Conservation (phyloP, 192 early-diverging fungal genomes). For the Umbelopsis ramanniana region DNA sequence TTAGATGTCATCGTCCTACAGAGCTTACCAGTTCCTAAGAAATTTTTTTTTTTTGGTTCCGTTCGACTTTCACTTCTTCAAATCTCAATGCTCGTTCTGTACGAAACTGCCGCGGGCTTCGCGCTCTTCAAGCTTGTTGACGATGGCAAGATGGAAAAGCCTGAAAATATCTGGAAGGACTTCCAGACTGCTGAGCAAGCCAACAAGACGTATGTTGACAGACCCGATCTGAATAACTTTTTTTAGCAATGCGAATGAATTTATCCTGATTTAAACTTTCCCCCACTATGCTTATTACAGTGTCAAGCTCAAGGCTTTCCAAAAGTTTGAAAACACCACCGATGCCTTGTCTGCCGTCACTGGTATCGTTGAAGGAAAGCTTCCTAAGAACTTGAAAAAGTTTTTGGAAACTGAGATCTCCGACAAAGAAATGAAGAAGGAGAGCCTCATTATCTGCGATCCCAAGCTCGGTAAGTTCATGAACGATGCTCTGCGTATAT, state of each 20-base stretch:
- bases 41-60: constrained; percentile 27
- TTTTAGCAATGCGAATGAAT: neutral
- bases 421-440: constrained; percentile 90
- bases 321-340: constrained; percentile 98
- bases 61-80: constrained; percentile 27
- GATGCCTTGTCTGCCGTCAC: constrained; percentile 96
- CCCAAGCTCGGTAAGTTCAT: constrained; percentile 81
- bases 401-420: constrained; percentile 86
- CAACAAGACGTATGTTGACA: constrained; percentile 76
- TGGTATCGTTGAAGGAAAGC: constrained; percentile 95
- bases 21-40: neutral
- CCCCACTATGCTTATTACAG: constrained; percentile 34
- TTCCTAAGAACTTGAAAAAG: constrained; percentile 92
- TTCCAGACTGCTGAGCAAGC: constrained; percentile 89
- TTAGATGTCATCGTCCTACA: neutral
- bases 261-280: neutral
- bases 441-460: constrained; percentile 90
- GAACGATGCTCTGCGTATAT: neutral
- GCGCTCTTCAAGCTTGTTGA: constrained; percentile 96
- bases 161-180: constrained; percentile 84
- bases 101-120: constrained; percentile 97
- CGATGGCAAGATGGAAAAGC: constrained; percentile 86
- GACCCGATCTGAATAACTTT: constrained; percentile 1
- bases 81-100: constrained; percentile 86
- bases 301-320: constrained; percentile 94